phyloP scores from a whole-genome alignment of 129 eudicot genomes.

The Dittrichia graveolens region DNA sequence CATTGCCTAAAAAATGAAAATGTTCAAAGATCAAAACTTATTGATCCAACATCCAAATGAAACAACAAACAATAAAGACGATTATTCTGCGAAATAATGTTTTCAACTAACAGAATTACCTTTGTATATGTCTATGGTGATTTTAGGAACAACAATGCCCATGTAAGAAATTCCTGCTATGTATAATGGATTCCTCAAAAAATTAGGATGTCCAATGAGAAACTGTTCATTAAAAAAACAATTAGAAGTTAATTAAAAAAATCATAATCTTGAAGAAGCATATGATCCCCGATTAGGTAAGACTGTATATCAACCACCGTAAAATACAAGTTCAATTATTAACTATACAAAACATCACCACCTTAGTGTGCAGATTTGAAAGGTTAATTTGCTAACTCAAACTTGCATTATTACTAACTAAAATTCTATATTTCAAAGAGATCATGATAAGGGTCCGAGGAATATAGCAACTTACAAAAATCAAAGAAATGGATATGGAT shows the following conservation, averaged over 20 bases:
- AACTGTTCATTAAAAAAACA: slow-evolving; percentile 12
- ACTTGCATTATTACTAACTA: too few species aligned
- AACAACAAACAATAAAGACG: too few species aligned
- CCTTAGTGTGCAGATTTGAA: too few species aligned
- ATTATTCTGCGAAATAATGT: background rate
- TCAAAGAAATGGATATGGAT: too few species aligned
- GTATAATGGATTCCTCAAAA: slow-evolving; percentile 21
- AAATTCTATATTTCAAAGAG: too few species aligned
- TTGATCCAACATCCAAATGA: background rate
- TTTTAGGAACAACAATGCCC: slow-evolving; percentile 15
- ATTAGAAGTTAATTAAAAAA: too few species aligned
- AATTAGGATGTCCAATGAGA: slow-evolving; percentile 18
- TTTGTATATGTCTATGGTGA: slow-evolving; percentile 19
- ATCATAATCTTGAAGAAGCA: background rate
- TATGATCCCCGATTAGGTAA: background rate
- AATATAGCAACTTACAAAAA: too few species aligned
- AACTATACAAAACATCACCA: too few species aligned
- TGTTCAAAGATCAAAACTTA: background rate
- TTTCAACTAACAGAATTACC: background rate
- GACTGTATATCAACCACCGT: too few species aligned
- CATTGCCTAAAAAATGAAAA: background rate
- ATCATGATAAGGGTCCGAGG: too few species aligned
- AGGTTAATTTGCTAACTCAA: too few species aligned
- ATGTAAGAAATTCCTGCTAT: slow-evolving; percentile 20
- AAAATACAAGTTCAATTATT: too few species aligned